Base-by-base conservation (phyloP, 345 rosid species). In the Eucalyptus virginea region DNA sequence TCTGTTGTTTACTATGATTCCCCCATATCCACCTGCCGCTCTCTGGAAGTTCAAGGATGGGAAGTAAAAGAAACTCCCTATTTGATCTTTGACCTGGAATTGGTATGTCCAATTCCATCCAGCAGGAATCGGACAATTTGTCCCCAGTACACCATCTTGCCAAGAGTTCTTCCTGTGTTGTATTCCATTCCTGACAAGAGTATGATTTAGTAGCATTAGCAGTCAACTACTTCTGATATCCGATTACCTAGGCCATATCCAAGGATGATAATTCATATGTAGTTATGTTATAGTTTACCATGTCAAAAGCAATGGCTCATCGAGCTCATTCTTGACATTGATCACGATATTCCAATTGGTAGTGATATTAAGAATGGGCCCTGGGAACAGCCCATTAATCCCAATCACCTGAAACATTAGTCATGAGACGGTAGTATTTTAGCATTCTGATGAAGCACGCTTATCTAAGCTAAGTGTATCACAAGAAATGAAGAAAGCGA, bases 61-160 rank as follows among this genome's bases (percentile, higher is more conserved):
- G 86, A 95, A 96, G 92, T 97, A 96, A 92, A 95, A 96, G 89
- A 94, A 96, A 89, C 96, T 95, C 9, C 98, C 99, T 87, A 97
- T 96, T 90, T 97, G 99, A 88, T 96, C 99, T 91, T 97, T 96
- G 87, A 94, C 95, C 92, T 96, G 99, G 90, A 97, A 95, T 90
- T 94, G 93, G 56, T 95, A 97, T 51, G 98, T 97, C 97, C 98
- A 96, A 88, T 95, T 97, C 95, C 95, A 93, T 87, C 99, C 97
- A 48, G 97, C 92, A 87, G 95, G 97, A 58, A 97, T 96, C 16
- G 98, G 98, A 89, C 99, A 96, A 92, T 96, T 97, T 51, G 99
- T 95, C 88, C 98, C 99, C 45, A 90, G 91, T 87, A 96, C 99
- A 86, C 99, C 98, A 87, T 97, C 99, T 92, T 96, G 97, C 99